phyloP scores from a whole-genome alignment of 2,329 filamentous ascomycete species.

The Colletotrichum sojae region DNA sequence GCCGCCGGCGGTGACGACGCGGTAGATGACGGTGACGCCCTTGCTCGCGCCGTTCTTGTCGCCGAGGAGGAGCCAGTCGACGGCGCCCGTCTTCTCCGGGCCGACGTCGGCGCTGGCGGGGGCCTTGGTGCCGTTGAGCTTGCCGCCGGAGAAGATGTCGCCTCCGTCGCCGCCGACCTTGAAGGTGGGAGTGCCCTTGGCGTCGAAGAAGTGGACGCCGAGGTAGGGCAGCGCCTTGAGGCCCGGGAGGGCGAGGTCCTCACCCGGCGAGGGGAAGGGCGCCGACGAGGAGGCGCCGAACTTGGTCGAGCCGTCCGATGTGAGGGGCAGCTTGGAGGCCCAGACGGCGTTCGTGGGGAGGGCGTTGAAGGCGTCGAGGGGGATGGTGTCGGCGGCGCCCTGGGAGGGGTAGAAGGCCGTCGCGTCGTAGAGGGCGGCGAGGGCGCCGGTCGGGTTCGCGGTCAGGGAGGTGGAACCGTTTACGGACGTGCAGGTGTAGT shows the following conservation, averaged over 20 bases:
- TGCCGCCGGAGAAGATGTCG: constrained; percentile 59
- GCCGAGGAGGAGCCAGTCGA: constrained; percentile 68
- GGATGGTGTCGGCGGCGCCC: constrained; percentile 52
- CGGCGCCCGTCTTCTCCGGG: constrained; percentile 64
- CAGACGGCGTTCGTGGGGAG: constrained; percentile 59
- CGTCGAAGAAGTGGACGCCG: constrained; percentile 79
- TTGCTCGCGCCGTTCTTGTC: constrained; percentile 54
- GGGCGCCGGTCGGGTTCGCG: constrained; percentile 64
- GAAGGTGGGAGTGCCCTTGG: constrained; percentile 69
- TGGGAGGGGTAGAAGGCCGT: constrained; percentile 65
- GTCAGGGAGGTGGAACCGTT: constrained; percentile 39
- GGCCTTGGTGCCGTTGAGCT: constrained; percentile 67
- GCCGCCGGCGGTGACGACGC: constrained; percentile 69
- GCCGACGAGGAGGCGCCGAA: constrained; percentile 60
- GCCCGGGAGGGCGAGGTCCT: constrained; percentile 54
- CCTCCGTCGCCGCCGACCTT: constrained; percentile 60
- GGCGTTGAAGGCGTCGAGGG: constrained; percentile 52
- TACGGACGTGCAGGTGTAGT: constrained; percentile 72
- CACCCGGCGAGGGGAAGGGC: constrained; percentile 60
- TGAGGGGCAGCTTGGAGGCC: constrained; percentile 62
- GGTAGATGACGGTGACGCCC: constrained; percentile 63
- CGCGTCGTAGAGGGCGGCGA: constrained; percentile 73
- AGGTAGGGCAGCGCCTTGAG: constrained; percentile 58
- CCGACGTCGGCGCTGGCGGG: constrained; percentile 64
- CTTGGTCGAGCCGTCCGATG: constrained; percentile 54